Evolutionary conservation across 1,284 basidiomycete species (phyloP), one percentile per base, ranked within the genome.

Genomic region (Blastosporella zonata): DNA sequence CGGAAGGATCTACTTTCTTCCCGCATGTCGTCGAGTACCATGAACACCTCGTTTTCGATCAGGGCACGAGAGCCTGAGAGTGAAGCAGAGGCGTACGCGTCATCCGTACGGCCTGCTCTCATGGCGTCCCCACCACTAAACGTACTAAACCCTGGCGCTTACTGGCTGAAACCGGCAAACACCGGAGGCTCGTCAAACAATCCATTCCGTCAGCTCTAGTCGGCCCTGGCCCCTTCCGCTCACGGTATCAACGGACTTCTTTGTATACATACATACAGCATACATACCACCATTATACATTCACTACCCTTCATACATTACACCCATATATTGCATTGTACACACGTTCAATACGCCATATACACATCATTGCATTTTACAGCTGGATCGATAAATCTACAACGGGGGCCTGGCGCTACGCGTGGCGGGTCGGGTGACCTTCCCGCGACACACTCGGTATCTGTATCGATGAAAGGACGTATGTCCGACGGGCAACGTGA

Each of bases 21-120:
- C 27, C 59, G 61, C 47, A 54, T 60, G 22, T 67, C 68, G 6
- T 46, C 56, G n/a, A 72, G 69, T 46, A 76, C 73, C 46, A 49
- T 63, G 41, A 63, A 60, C 18, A 70, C 63, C 21, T 69, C 67
- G 41, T 50, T 62, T 40, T 63, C 57, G 42, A 39, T 59, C 46
- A 50, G 53, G 40, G 57, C 50, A 44, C 57, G 67, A 55, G 61
- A 63, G 21, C 57, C 56, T 46, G 49, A 53, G 2, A 60, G 44
- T 29, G 49, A 79, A 33, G 85, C 84, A 28, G 75, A 85, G 68
- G 68, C 64, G 48, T 87, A 85, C 52, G 78, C 76, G 39, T 67
- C 70, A 49, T 70, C 75, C 38, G 65, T 81, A 29, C 64, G 70
- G 49, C 66, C 67, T 18, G 59, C 52, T 46, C 56, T 69, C 10